Percentiles rank a stretch among this genome's conserved stretches.
phyloP scores from a whole-genome alignment of 2,329 filamentous ascomycete species.

The Ophiostoma populinum region DNA sequence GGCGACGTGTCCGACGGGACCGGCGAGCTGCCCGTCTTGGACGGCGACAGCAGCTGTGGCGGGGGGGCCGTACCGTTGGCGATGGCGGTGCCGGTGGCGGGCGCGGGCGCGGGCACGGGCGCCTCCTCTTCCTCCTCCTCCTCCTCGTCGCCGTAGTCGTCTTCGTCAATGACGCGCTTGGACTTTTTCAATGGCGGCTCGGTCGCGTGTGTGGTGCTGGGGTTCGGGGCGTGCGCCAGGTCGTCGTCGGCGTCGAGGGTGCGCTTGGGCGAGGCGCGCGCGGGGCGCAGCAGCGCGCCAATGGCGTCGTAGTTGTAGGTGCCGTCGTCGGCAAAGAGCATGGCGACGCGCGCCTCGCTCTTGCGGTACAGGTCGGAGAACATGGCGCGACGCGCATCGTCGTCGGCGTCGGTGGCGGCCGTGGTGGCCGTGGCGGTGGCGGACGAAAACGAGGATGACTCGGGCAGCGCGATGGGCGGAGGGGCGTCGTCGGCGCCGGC shows the following conservation, averaged over 20 bases:
- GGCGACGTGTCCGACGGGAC: conserved; percentile 45
- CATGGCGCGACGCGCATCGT: conserved; percentile 53
- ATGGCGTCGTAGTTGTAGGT: conserved; percentile 34
- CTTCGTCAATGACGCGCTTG: conserved; percentile 64
- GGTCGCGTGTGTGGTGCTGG: conserved; percentile 39
- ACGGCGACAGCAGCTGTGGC: conserved; percentile 46
- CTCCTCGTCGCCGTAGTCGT: conserved; percentile 75
- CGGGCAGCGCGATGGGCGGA: conserved; percentile 34
- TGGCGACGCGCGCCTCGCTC: conserved; percentile 59
- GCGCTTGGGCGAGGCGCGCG: conserved; percentile 10
- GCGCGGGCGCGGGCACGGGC: conserved; percentile 19
- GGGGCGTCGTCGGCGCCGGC: conserved; percentile 21
- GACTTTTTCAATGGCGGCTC: conserved; percentile 56
- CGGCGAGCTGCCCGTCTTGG: conserved; percentile 51
- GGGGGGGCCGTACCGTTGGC: conserved; percentile 27
- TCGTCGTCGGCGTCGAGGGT: conserved; percentile 17
- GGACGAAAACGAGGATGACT: conserved; percentile 27
- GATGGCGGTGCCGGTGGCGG: not conserved
- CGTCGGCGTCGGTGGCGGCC: conserved; percentile 31
- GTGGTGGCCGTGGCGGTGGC: conserved; percentile 1
- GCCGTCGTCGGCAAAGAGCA: conserved; percentile 50
- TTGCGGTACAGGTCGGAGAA: conserved; percentile 65
- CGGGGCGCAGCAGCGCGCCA: conserved; percentile 30
- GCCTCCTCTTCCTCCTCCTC: conserved; percentile 50
- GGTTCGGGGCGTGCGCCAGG: conserved; percentile 30